Evolutionary conservation across 1,139 yeast species (phyloP).

Genomic region (Taphrina communis): DNA sequence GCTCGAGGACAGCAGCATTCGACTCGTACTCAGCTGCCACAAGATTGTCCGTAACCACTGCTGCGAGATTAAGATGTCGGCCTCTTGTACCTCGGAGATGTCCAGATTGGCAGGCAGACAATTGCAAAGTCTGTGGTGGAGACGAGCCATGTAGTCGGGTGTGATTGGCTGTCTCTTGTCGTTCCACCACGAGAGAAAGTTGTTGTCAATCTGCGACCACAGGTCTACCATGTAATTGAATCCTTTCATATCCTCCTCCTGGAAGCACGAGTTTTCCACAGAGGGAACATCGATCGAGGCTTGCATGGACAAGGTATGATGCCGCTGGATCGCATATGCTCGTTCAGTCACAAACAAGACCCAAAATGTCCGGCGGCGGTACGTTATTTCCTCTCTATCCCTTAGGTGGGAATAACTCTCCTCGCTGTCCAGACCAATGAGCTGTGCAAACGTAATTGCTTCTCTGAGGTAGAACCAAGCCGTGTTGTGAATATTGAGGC

Average conservation of each 20-base stretch:
- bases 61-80: constrained; percentile 38
- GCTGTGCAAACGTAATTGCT: constrained; percentile 46
- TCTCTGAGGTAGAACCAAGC: constrained; percentile 46
- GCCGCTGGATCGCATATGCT: constrained; percentile 36
- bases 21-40: constrained; percentile 38
- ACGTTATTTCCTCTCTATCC: constrained; percentile 1
- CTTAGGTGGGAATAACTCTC: constrained; percentile 40
- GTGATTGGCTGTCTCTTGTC: constrained; percentile 30
- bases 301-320: constrained; percentile 30
- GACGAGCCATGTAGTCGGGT: constrained; percentile 19
- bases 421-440: constrained; percentile 45
- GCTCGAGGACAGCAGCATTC: constrained; percentile 42
- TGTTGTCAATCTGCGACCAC: constrained; percentile 31
- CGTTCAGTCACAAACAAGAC: constrained; percentile 37
- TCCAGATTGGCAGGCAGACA: constrained; percentile 19
- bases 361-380: constrained; percentile 35
- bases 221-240: constrained; percentile 35
- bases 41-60: constrained; percentile 38
- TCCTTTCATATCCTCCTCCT: constrained; percentile 33
- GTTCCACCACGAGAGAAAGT: constrained; percentile 34
- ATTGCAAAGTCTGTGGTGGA: constrained; percentile 15
- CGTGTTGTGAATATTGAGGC: constrained; percentile 39
- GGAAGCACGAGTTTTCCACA: background rate
- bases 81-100: constrained; percentile 33
- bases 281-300: constrained; percentile 36